Evolutionary conservation across 2,329 filamentous ascomycete species (phyloP).

Genomic region (Ceratocystis alfenasii): DNA sequence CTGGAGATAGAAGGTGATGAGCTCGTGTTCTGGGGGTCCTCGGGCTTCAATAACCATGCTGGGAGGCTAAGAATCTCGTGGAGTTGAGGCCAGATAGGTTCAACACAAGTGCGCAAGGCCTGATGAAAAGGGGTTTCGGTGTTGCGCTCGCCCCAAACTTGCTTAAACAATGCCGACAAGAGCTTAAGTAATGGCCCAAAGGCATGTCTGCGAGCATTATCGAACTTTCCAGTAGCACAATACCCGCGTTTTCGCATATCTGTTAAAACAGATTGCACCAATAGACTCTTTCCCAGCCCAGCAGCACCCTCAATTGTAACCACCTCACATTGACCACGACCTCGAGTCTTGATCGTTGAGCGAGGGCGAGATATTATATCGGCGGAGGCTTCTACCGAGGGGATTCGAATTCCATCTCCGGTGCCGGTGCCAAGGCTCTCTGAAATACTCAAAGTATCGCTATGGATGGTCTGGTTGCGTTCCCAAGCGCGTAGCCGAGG

Average conservation of each 20-base stretch:
- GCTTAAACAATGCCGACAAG: slow-evolving; percentile 54
- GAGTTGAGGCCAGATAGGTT: slow-evolving; percentile 52
- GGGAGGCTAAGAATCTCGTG: slow-evolving; percentile 50
- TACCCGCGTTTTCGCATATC: slow-evolving; percentile 51
- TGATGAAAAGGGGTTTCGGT: slow-evolving; percentile 54
- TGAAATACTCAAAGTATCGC: slow-evolving; percentile 37
- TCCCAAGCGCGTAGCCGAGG: slow-evolving; percentile 38
- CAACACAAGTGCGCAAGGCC: slow-evolving; percentile 48
- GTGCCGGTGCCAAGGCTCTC: slow-evolving; percentile 33
- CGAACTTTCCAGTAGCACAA: slow-evolving; percentile 55
- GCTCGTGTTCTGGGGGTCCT: slow-evolving; percentile 22
- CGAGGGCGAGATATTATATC: slow-evolving; percentile 38
- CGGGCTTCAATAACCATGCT: slow-evolving; percentile 53
- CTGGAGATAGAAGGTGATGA: slow-evolving; percentile 25
- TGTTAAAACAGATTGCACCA: slow-evolving; percentile 50
- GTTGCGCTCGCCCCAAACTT: slow-evolving; percentile 55
- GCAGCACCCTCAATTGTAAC: slow-evolving; percentile 49
- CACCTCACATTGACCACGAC: slow-evolving; percentile 52
- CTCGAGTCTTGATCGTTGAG: slow-evolving; percentile 45
- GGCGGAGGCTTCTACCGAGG: slow-evolving; percentile 16
- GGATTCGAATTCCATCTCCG: slow-evolving; percentile 24
- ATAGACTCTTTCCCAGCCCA: slow-evolving; percentile 53
- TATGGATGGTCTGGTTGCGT: slow-evolving; percentile 39
- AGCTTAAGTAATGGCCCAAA: slow-evolving; percentile 53
- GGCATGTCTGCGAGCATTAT: slow-evolving; percentile 47